These are phyloP conservation scores for Euphorbia peplus DNA, from an alignment of 345 rosid species.

Conservation along the genomic window DNA sequence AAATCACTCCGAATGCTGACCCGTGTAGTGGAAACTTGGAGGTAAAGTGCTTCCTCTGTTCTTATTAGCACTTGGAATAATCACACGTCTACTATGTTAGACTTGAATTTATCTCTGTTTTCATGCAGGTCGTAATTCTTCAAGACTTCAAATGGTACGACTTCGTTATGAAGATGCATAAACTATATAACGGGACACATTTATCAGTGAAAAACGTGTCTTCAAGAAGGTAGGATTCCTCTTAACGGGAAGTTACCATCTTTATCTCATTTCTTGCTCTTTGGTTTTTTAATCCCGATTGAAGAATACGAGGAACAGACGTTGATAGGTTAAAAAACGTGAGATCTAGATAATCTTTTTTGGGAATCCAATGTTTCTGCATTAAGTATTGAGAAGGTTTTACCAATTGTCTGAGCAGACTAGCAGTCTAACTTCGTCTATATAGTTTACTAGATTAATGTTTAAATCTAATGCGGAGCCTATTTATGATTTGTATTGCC, in stretches of 20 bases:
- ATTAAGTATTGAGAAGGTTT: background rate
- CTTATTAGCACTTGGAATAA: background rate
- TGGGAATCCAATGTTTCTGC: background rate
- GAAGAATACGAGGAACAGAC: background rate
- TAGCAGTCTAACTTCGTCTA: background rate
- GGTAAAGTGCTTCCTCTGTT: slow-evolving; percentile 37
- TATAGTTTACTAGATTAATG: background rate
- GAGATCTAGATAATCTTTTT: background rate
- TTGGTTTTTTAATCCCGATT: background rate
- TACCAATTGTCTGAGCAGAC: background rate
- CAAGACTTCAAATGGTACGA: slow-evolving; percentile 94
- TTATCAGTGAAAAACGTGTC: slow-evolving; percentile 63
- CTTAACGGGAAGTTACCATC: slow-evolving; percentile 6
- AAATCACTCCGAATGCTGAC: slow-evolving; percentile 86
- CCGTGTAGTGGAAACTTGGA: slow-evolving; percentile 76
- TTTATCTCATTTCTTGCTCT: slow-evolving; percentile 5
- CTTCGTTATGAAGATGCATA: slow-evolving; percentile 69
- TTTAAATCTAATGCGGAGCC: background rate
- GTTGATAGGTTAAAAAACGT: background rate
- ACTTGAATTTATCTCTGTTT: slow-evolving; percentile 8
- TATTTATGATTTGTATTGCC: background rate
- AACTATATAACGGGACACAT: slow-evolving; percentile 85
- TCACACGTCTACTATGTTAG: slow-evolving; percentile 10
- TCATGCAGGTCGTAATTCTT: slow-evolving; percentile 77
- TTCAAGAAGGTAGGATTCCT: slow-evolving; percentile 55